Base-by-base conservation (phyloP, 2,329 filamentous ascomycete species). In the Cadophora sp. region DNA sequence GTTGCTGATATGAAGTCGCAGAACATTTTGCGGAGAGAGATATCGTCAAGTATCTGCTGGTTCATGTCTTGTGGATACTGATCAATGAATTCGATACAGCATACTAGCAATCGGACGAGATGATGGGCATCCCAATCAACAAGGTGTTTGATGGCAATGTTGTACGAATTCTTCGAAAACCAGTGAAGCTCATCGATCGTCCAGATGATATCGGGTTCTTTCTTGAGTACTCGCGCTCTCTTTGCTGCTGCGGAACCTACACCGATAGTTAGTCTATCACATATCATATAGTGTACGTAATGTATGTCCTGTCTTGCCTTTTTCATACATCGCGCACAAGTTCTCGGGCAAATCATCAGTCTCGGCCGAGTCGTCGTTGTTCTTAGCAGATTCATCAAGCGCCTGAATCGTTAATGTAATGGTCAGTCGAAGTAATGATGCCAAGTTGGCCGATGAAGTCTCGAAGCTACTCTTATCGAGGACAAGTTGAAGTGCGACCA, bases 111-210 rank as follows among this genome's bases (percentile, higher is more conserved):
- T 3, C 85, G 81, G 3, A 89, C 75, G 0, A 90, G 81, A 59
- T 83, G 78, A 6, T 77, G 76, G 1, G 89, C 81, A 27, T 84
- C 76, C 83, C 90, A 89, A 0, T 66, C 70, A 3, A 85, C 82
- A 71, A 83, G 84, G 66, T 89, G 82, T 68, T 88, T 87, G 4
- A 95, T 78, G 0, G 89, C 89, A 7, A 94, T 77, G 71, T 96
- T 96, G 80, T 96, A 97, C 1, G 91, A 85, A 70, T 92, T 95
- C 69, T 89, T 89, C 45, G 89, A 90, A 76, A 97, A 94, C 93
- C 93, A 97, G 71, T 94, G 85, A 3, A 96, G 81, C 73, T 97
- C 93, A 3, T 82, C 77, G 0, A 83, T 66, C 0, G 84, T 86
- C 74, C 94, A 93, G 0, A 74, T 58, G 1, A 55, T 65, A 22